Percentiles rank a stretch among this genome's conserved stretches.
Conservation (phyloP, 2,329 filamentous ascomycete genomes). For the Microcyclosporella mali region DNA sequence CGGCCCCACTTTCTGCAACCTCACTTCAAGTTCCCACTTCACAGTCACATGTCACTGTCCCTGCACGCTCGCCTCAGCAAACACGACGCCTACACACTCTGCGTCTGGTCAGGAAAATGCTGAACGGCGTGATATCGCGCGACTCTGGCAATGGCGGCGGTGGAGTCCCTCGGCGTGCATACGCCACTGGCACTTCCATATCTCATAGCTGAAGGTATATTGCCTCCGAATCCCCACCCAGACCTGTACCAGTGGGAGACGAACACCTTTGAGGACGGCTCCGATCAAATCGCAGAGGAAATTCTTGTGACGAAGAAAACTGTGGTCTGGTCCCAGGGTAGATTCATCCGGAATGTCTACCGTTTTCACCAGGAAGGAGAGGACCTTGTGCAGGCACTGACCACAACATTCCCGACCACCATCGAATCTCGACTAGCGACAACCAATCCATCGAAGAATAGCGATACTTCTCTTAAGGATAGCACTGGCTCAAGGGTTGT, state of each 20-base stretch:
- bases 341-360: conserved; percentile 77
- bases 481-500: too few relatives aligned
- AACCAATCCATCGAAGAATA: too few relatives aligned
- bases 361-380: conserved; percentile 83
- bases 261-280: conserved; percentile 37
- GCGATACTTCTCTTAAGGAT: too few relatives aligned
- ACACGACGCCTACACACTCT: not conserved
- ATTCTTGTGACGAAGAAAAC: conserved; percentile 66
- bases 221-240: conserved; percentile 60
- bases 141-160: conserved; percentile 64
- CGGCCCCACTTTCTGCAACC: conserved; percentile 8
- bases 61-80: not conserved
- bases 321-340: conserved; percentile 85
- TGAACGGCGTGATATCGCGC: not conserved
- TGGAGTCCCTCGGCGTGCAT: conserved; percentile 87
- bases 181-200: conserved; percentile 77
- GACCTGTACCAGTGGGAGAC: conserved; percentile 73
- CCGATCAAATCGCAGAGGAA: conserved; percentile 61
- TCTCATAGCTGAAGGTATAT: conserved; percentile 71
- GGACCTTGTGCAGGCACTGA: conserved; percentile 73
- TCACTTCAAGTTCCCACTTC: not conserved
- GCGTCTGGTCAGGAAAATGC: conserved; percentile 13
- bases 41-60: not conserved
- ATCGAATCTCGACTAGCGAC: not conserved
- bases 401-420: conserved; percentile 67